Percentiles rank a stretch among this genome's conserved stretches.
Conservation (phyloP, 2,329 filamentous ascomycete genomes). For the Diaporthe longicolla region DNA sequence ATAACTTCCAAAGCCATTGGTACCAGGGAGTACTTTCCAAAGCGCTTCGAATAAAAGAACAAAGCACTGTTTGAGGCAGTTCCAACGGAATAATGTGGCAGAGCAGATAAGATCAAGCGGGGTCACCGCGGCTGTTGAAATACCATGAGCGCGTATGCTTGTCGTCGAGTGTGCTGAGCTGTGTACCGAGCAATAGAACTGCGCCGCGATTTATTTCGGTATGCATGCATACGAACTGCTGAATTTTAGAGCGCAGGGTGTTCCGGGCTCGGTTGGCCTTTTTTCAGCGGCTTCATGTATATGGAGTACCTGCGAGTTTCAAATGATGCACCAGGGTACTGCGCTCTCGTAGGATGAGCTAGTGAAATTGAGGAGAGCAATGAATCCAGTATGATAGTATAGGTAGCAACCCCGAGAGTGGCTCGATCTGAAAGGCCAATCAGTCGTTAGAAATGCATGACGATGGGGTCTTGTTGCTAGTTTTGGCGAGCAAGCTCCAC, state of each 20-base stretch:
- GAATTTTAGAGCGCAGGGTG: background rate
- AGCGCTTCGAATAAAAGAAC: too few species aligned
- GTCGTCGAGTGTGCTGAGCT: background rate
- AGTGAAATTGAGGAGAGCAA: background rate
- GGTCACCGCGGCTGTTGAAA: background rate
- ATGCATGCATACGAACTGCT: background rate
- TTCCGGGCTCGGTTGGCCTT: background rate
- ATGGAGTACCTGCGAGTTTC: background rate
- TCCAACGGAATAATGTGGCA: background rate
- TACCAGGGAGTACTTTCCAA: too few species aligned
- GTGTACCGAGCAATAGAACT: background rate
- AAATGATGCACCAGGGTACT: background rate
- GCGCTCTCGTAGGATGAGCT: background rate
- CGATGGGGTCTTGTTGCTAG: conserved; percentile 1
- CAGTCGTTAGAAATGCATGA: conserved; percentile 1
- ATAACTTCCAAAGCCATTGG: conserved; percentile 29
- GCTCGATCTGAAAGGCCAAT: background rate
- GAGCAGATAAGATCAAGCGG: background rate
- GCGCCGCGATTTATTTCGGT: background rate
- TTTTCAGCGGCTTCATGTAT: background rate
- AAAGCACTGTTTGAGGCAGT: background rate
- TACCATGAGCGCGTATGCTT: background rate
- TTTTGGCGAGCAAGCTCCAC: background rate
- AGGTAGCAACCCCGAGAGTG: conserved; percentile 3
- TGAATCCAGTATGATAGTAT: background rate